A percentile compares a stretch with the other conserved stretches of the same genome.
phyloP scores from a whole-genome alignment of 176 grass and related monocot genomes.

The Oryza nivara region DNA sequence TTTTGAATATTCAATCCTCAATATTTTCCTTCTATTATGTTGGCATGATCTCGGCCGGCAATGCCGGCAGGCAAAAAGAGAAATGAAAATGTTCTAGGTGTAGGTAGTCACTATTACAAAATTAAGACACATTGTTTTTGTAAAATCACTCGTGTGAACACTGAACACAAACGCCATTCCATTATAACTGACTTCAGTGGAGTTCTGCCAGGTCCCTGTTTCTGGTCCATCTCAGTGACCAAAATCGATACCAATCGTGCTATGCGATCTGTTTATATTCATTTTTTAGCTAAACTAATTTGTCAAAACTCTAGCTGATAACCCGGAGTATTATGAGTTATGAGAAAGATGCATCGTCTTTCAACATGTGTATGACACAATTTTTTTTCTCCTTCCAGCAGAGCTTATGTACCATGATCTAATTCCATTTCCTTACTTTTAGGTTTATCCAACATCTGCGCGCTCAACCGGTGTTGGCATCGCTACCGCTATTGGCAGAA shows the following conservation, averaged over 20 bases:
- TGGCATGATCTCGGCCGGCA: neutral
- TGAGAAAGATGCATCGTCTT: too few relatives aligned
- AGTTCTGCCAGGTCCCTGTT: neutral
- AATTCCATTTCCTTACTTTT: neutral
- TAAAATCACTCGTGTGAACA: neutral
- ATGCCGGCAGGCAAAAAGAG: too few relatives aligned
- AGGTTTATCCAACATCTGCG: constrained; percentile 75
- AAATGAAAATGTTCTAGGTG: neutral
- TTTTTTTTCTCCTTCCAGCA: neutral
- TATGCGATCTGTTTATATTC: neutral
- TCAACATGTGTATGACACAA: neutral
- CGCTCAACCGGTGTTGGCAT: constrained; percentile 73
- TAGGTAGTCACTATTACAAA: neutral
- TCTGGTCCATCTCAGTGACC: neutral
- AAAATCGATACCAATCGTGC: neutral
- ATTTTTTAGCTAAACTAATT: neutral
- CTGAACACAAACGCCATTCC: neutral
- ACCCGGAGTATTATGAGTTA: neutral
- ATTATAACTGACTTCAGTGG: neutral
- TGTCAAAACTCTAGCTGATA: too few relatives aligned
- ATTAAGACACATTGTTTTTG: neutral
- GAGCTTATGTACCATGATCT: neutral
- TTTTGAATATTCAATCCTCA: neutral
- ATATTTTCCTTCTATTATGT: neutral
- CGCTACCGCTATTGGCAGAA: constrained; percentile 60